Conservation (phyloP, 345 rosid species). For the Zanthoxylum bungeanum region DNA sequence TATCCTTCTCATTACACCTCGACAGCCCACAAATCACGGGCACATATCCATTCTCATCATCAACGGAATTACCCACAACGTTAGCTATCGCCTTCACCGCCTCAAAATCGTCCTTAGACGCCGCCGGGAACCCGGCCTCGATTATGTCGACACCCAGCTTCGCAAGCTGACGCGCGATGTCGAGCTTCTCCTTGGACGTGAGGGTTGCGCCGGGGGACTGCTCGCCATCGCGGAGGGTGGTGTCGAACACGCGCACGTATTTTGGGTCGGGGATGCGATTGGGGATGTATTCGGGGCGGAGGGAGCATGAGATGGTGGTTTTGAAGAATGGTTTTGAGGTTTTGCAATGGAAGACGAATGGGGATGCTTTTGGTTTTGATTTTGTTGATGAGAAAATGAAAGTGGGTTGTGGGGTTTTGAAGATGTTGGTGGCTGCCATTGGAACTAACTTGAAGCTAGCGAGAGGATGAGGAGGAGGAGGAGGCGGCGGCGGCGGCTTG, state of each 20-base stretch:
- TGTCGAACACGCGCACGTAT: constrained; percentile 86
- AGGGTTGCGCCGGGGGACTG: constrained; percentile 98
- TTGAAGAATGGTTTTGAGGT: constrained; percentile 18
- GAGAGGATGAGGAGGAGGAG: too few relatives aligned
- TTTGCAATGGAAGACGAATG: constrained; percentile 11
- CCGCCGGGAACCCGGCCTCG: constrained; percentile 92
- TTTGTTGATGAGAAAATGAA: constrained; percentile 17
- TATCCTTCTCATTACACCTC: constrained; percentile 79
- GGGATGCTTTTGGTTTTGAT: constrained; percentile 4
- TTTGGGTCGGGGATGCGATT: constrained; percentile 63
- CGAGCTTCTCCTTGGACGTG: constrained; percentile 84
- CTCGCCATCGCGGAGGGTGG: constrained; percentile 98
- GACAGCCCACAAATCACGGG: constrained; percentile 95
- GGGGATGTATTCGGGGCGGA: constrained; percentile 69
- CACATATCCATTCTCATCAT: constrained; percentile 57
- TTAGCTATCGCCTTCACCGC: constrained; percentile 72
- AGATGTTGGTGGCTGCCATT: neutral
- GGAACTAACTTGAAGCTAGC: neutral
- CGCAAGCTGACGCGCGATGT: constrained; percentile 82
- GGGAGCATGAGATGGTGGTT: constrained; percentile 26
- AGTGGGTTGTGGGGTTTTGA: constrained; percentile 10
- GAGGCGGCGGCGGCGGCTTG: neutral
- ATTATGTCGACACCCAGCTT: constrained; percentile 90
- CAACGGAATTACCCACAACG: constrained; percentile 68
- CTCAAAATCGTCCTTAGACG: constrained; percentile 89